phyloP scores from a whole-genome alignment of 352 stramenopile genomes.

The Globisporangium paddicum region DNA sequence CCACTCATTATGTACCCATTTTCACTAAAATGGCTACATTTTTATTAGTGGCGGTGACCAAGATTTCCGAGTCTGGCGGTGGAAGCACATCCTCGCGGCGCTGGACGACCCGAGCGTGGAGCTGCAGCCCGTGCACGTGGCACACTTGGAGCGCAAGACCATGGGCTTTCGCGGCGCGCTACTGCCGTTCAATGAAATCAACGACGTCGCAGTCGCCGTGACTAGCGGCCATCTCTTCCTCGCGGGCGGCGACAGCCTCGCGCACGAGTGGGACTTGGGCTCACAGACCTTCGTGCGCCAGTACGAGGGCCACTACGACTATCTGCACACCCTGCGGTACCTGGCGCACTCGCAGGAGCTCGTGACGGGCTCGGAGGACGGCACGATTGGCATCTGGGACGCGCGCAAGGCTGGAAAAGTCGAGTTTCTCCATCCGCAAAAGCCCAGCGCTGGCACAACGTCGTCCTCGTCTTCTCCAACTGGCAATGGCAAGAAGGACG shows the following conservation, averaged over 20 bases:
- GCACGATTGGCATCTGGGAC: constrained; percentile 73
- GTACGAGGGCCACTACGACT: constrained; percentile 54
- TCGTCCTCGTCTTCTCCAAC: constrained; percentile 10
- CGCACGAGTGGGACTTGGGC: constrained; percentile 56
- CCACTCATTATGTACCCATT: not conserved
- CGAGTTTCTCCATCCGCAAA: constrained; percentile 46
- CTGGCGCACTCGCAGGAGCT: constrained; percentile 68
- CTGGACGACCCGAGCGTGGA: constrained; percentile 19
- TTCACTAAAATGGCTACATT: not conserved
- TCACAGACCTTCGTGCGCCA: constrained; percentile 48
- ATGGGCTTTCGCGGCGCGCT: constrained; percentile 58
- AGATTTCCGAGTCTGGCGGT: constrained; percentile 75
- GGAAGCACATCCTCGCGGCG: constrained; percentile 51
- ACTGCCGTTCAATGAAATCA: constrained; percentile 59
- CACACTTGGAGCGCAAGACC: constrained; percentile 44
- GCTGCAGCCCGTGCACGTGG: constrained; percentile 40
- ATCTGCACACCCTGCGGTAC: constrained; percentile 60
- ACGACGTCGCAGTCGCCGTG: constrained; percentile 43
- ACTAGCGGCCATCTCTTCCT: constrained; percentile 37
- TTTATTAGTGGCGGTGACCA: constrained; percentile 49
- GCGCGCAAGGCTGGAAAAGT: constrained; percentile 41
- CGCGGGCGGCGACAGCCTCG: constrained; percentile 52
- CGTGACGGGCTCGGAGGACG: constrained; percentile 65
- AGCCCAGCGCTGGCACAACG: not conserved
- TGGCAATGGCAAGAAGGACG: constrained; percentile 1